Conservation (phyloP, 148 eudicot species). For the Rhododendron kiyosumense region DNA sequence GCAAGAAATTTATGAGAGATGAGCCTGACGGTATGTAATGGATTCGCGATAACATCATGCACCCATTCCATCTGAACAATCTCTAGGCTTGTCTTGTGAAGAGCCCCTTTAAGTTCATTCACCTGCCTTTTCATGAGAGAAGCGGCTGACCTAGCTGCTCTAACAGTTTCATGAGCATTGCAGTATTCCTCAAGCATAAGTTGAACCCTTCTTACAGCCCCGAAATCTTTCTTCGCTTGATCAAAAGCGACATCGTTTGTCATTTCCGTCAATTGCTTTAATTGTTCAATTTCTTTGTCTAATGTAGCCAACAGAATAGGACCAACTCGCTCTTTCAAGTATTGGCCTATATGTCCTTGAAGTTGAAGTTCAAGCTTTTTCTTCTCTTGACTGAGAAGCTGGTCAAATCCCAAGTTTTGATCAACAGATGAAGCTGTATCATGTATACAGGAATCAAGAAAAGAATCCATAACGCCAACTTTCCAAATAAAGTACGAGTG, state of each 20-base stretch:
- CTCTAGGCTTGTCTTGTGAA: slow-evolving; percentile 62
- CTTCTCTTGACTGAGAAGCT: slow-evolving; percentile 69
- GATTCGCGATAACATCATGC: slow-evolving; percentile 47
- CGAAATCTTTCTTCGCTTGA: slow-evolving; percentile 32
- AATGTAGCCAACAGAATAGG: slow-evolving; percentile 52
- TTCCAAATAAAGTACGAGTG: slow-evolving; percentile 89
- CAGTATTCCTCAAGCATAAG: slow-evolving; percentile 84
- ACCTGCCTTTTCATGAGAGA: slow-evolving; percentile 60
- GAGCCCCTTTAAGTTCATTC: slow-evolving; percentile 71
- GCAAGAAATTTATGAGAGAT: slow-evolving; percentile 62
- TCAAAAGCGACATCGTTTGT: slow-evolving; percentile 37
- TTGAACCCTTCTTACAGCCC: slow-evolving; percentile 56
- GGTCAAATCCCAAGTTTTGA: slow-evolving; percentile 78
- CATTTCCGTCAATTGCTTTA: slow-evolving; percentile 40
- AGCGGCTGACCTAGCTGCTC: slow-evolving; percentile 85
- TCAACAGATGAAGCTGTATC: slow-evolving; percentile 63
- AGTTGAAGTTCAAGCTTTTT: slow-evolving; percentile 65
- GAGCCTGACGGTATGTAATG: slow-evolving; percentile 55
- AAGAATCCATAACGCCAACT: slow-evolving; percentile 60
- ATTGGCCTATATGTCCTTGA: slow-evolving; percentile 52
- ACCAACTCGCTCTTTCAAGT: slow-evolving; percentile 69
- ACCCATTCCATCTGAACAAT: slow-evolving; percentile 92
- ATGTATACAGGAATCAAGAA: slow-evolving; percentile 77
- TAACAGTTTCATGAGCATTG: slow-evolving; percentile 86
- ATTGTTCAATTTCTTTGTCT: slow-evolving; percentile 52